phyloP scores from a whole-genome alignment of 1,284 basidiomycete species.

The Ceratobasidium sp. region DNA sequence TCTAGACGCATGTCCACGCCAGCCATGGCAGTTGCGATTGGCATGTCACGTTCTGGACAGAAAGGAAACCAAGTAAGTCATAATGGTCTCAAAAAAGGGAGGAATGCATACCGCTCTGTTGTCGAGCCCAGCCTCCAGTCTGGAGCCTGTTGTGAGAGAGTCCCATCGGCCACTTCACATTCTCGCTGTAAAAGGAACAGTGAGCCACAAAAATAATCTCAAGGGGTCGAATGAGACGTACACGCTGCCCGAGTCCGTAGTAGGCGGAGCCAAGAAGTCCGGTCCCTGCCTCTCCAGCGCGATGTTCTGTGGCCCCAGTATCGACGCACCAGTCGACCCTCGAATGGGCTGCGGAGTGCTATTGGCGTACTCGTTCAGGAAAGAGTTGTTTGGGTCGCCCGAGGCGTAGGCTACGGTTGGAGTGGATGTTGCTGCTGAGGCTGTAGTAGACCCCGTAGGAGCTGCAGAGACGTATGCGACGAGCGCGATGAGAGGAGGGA shows the following conservation, averaged over 20 bases:
- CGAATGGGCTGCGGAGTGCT: neutral
- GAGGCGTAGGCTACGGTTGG: conserved; percentile 20
- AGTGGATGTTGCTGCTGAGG: neutral
- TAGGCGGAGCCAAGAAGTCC: conserved; percentile 11
- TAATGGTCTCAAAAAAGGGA: too few species aligned
- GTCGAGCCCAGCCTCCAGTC: conserved; percentile 77
- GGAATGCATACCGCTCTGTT: conserved; percentile 65
- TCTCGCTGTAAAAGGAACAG: conserved; percentile 54
- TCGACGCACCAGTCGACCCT: neutral
- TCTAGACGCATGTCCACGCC: conserved; percentile 78
- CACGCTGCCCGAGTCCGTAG: conserved; percentile 14
- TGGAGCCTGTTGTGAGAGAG: conserved; percentile 74
- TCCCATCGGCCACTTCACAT: conserved; percentile 77
- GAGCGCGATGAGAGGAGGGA: neutral
- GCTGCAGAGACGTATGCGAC: conserved; percentile 15
- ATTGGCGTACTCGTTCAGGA: neutral
- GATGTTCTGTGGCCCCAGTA: conserved; percentile 21
- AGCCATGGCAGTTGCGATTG: conserved; percentile 69
- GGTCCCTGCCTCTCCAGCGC: conserved; percentile 6
- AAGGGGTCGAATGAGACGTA: neutral
- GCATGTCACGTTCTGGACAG: conserved; percentile 56
- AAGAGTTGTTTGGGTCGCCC: conserved; percentile 18
- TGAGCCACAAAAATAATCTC: neutral
- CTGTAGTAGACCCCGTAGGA: neutral
- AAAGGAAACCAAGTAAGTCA: too few species aligned